phyloP scores from a whole-genome alignment of 495 filamentous ascomycete genomes.

The Usnea hakonensis region DNA sequence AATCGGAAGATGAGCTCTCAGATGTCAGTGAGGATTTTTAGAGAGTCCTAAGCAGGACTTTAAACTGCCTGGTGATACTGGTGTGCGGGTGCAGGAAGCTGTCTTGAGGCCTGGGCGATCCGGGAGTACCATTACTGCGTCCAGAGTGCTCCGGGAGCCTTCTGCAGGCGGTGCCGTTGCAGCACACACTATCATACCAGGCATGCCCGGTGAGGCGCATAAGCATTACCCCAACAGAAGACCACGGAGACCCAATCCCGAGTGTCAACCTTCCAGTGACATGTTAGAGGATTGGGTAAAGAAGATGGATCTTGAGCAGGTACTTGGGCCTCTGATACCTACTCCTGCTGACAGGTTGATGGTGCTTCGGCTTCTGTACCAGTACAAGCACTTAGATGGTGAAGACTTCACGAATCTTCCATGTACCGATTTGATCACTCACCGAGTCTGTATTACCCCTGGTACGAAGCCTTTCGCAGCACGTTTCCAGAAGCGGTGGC shows the following conservation, averaged over 20 bases:
- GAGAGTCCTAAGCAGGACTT: background rate
- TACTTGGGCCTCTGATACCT: background rate
- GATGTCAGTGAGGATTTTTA: background rate
- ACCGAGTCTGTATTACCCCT: background rate
- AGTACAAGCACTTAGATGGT: background rate
- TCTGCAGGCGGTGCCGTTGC: too few species aligned
- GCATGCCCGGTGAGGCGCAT: too few species aligned
- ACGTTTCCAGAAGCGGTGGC: background rate
- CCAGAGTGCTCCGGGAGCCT: background rate
- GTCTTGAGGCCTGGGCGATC: background rate
- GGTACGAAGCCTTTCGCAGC: background rate
- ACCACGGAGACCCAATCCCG: too few species aligned
- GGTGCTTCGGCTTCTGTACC: background rate
- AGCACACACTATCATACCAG: too few species aligned
- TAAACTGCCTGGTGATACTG: background rate
- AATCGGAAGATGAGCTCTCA: background rate
- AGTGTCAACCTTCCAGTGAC: background rate
- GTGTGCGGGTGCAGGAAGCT: too few species aligned
- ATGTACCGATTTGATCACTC: background rate
- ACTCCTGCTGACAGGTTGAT: background rate
- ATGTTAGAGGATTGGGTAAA: too few species aligned
- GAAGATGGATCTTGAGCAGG: slow-evolving; percentile 16
- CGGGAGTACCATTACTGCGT: background rate
- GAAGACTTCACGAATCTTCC: background rate
- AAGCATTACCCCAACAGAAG: too few species aligned